Percentiles rank a stretch among this genome's conserved stretches.
Conservation (phyloP, 2,329 filamentous ascomycete genomes). For the Diplodia seriata region DNA sequence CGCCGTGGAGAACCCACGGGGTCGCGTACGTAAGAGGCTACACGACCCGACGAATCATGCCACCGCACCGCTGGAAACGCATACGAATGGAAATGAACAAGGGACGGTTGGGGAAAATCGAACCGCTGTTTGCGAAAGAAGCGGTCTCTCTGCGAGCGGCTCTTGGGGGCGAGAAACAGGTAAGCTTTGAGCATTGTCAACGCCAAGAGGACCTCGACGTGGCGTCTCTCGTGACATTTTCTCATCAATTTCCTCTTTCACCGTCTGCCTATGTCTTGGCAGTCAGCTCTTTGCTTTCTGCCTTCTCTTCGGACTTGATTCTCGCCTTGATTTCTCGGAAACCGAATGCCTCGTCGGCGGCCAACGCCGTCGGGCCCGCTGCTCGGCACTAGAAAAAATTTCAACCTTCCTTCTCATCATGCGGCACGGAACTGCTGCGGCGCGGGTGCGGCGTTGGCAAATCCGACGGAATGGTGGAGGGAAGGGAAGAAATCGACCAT, state of each 20-base stretch:
- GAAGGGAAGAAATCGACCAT: not conserved
- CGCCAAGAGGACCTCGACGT: slow-evolving; percentile 4
- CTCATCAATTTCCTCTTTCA: not conserved
- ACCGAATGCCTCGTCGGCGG: not conserved
- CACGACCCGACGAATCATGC: not conserved
- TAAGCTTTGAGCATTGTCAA: not conserved
- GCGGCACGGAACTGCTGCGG: not conserved
- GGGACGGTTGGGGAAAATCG: not conserved
- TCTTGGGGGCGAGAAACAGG: not conserved
- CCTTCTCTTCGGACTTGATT: not conserved
- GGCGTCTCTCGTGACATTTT: slow-evolving; percentile 8
- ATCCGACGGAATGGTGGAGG: not conserved
- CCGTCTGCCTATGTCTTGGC: not conserved
- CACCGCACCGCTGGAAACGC: not conserved
- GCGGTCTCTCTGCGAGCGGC: not conserved
- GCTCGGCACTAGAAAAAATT: not conserved
- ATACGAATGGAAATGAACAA: not conserved
- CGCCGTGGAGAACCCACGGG: slow-evolving; percentile 17
- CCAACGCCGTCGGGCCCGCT: not conserved
- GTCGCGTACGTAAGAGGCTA: slow-evolving; percentile 4
- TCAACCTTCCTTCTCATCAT: not conserved
- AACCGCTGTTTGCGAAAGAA: not conserved
- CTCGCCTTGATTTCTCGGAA: not conserved
- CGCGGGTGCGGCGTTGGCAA: not conserved
- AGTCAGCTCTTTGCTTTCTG: not conserved